Percentiles rank a stretch among this genome's conserved stretches.
phyloP scores from a whole-genome alignment of 176 grass and related monocot species.

The Aegilops tauschii region DNA sequence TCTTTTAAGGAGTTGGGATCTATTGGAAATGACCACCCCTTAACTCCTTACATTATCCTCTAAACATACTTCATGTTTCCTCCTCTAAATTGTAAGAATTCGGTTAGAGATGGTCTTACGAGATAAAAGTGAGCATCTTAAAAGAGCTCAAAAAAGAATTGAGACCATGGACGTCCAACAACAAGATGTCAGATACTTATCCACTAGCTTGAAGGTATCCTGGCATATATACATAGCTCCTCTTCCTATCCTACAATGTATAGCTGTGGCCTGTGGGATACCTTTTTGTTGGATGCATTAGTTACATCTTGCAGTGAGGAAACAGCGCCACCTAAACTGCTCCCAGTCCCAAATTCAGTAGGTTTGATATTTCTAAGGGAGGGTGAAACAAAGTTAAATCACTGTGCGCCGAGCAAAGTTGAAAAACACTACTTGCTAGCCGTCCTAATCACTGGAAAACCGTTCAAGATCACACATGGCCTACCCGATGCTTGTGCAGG shows the following conservation, averaged over 20 bases:
- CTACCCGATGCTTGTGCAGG: background rate
- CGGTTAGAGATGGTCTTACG: too few relatives aligned
- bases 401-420: background rate
- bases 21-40: too few relatives aligned
- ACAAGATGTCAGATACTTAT: too few relatives aligned
- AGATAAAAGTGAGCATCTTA: too few relatives aligned
- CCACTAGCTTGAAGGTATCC: too few relatives aligned
- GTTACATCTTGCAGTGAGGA: background rate
- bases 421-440: background rate
- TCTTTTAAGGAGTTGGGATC: too few relatives aligned
- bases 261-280: background rate
- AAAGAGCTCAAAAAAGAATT: too few relatives aligned
- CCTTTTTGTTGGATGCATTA: background rate
- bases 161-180: too few relatives aligned
- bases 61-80: too few relatives aligned
- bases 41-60: too few relatives aligned
- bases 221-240: too few relatives aligned
- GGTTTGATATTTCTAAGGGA: background rate
- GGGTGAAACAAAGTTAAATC: background rate
- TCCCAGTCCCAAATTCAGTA: background rate
- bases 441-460: slow-evolving; percentile 10
- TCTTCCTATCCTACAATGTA: background rate
- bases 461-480: background rate
- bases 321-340: background rate
- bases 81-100: too few relatives aligned